Evolutionary conservation across 2,329 filamentous ascomycete species (phyloP).

Genomic region (Cercospora sp.): DNA sequence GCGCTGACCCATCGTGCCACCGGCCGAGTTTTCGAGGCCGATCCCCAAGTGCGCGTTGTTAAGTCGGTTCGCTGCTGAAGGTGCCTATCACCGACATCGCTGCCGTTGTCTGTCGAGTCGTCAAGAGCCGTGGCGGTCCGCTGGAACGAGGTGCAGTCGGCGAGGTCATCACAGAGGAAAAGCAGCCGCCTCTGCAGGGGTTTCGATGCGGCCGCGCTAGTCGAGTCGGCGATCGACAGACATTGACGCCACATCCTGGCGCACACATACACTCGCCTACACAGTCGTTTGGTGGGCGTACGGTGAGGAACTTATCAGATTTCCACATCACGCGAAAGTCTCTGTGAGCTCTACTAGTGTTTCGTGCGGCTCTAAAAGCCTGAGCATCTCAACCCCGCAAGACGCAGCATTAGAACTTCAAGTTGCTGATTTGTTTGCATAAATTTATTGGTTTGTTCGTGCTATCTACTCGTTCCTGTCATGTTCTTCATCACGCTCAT

Average conservation of each 20-base stretch:
- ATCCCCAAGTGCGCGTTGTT: not conserved
- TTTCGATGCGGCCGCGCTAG: not conserved
- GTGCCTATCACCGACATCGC: not conserved
- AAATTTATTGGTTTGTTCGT: not conserved
- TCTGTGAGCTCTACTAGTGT: not conserved
- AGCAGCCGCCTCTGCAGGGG: slow-evolving; percentile 1
- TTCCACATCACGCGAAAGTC: not conserved
- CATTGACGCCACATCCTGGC: not conserved
- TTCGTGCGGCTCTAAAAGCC: not conserved
- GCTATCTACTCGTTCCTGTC: slow-evolving; percentile 4
- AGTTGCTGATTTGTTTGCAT: not conserved
- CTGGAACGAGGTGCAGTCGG: not conserved
- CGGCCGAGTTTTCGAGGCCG: not conserved
- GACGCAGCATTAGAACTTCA: not conserved
- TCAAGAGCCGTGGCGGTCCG: not conserved
- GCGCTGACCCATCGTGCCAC: slow-evolving; percentile 1
- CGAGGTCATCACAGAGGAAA: not conserved
- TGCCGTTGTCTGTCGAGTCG: not conserved
- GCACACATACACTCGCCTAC: not conserved
- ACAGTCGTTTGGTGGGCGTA: not conserved
- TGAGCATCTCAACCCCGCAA: not conserved
- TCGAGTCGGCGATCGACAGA: slow-evolving; percentile 2
- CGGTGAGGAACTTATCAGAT: not conserved
- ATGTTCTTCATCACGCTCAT: not conserved
- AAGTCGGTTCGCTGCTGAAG: slow-evolving; percentile 3